Evolutionary conservation across 768 basidiomycete genomes (phyloP).

Genomic region (Tulasnella sp.): DNA sequence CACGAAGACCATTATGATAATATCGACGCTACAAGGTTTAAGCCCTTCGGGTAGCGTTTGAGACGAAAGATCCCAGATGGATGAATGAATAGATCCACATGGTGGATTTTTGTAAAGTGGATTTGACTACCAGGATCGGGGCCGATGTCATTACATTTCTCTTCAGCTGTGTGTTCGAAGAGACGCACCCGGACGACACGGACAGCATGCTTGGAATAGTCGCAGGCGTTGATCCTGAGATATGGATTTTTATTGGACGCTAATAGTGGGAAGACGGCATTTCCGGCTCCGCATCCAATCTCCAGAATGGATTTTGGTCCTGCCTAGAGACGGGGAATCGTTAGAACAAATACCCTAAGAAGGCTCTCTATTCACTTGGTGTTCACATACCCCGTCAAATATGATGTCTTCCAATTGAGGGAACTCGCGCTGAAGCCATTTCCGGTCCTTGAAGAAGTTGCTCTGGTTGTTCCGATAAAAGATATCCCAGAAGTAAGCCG

Average conservation of each 20-base stretch:
- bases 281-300: constrained; percentile 94
- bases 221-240: constrained; percentile 67
- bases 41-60: constrained; percentile 48
- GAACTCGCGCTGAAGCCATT: constrained; percentile 95
- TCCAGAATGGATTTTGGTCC: constrained; percentile 71
- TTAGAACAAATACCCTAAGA: constrained; percentile 4
- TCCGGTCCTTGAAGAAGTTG: constrained; percentile 91
- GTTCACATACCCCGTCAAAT: constrained; percentile 43
- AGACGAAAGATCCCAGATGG: constrained; percentile 87
- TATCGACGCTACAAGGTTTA: constrained; percentile 61
- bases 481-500: constrained; percentile 56
- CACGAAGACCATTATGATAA: constrained; percentile 88
- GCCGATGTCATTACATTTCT: no score
- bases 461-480: constrained; percentile 79
- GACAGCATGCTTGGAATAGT: constrained; percentile 83
- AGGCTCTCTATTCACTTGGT: background rate
- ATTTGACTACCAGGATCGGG: constrained; percentile 41
- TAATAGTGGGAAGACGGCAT: constrained; percentile 82
- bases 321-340: no score
- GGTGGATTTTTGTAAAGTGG: constrained; percentile 56
- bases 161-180: background rate
- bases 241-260: constrained; percentile 71
- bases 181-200: constrained; percentile 69
- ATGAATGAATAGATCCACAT: constrained; percentile 58
- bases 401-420: constrained; percentile 70